Evolutionary conservation across 805 yeast species (phyloP).

Genomic region (Jamesozyma gamospora): DNA sequence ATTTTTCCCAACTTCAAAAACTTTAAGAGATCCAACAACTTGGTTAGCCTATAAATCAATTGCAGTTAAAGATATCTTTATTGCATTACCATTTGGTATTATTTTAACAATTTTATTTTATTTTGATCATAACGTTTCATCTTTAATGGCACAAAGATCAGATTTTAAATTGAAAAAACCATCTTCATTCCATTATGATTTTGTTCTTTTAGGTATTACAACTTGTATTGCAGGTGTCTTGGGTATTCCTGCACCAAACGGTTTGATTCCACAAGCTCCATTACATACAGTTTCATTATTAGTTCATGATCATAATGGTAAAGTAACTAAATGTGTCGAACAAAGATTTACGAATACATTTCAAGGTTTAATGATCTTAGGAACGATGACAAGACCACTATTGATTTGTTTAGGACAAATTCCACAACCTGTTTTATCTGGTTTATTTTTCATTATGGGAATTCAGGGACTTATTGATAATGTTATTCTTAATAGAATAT

Average conservation of each 20-base stretch:
- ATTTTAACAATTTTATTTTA: conserved; percentile 76
- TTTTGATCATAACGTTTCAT: conserved; percentile 92
- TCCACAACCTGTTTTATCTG: conserved; percentile 90
- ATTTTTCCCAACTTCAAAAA: conserved; percentile 56
- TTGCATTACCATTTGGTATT: conserved; percentile 89
- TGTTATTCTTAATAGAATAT: conserved; percentile 50
- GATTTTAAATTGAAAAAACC: conserved; percentile 79
- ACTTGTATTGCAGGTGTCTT: conserved; percentile 81
- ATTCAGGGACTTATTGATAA: conserved; percentile 64
- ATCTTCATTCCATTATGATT: conserved; percentile 87
- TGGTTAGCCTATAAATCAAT: conserved; percentile 35
- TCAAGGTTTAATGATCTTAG: conserved; percentile 78
- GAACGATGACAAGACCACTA: conserved; percentile 84
- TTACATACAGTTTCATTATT: conserved; percentile 74
- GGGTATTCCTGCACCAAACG: conserved; percentile 95
- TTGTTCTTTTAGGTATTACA: conserved; percentile 69
- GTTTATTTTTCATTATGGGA: conserved; percentile 91
- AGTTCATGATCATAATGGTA: conserved; percentile 28
- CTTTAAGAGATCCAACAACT: conserved; percentile 17
- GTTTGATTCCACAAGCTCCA: conserved; percentile 95
- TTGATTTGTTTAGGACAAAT: conserved; percentile 68
- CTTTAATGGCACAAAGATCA: conserved; percentile 82
- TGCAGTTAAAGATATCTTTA: conserved; percentile 63
- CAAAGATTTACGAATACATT: conserved; percentile 76
- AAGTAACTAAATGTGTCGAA: conserved; percentile 60